Evolutionary conservation across 2,329 filamentous ascomycete genomes (phyloP), one percentile per base, ranked within the genome.

Genomic region (Phoma sp.): DNA sequence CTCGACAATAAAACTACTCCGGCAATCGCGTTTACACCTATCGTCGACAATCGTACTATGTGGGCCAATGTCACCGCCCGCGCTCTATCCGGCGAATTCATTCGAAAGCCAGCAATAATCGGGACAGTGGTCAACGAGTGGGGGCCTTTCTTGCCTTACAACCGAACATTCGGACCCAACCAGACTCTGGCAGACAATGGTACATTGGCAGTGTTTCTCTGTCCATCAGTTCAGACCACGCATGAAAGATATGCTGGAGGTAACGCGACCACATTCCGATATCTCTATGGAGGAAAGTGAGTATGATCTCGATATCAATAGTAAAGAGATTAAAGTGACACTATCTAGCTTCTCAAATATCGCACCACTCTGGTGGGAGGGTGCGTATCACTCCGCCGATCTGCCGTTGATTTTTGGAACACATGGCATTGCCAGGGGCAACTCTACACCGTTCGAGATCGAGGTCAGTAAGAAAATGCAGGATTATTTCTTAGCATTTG

Each of bases 351-450:
- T 65, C 32, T 33, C 32, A 8, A 33, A 33, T 4, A 33, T 73
- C 22, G 45, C 67, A 3, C 71, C 69, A 1, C 58, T 51, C 7
- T 62, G 58, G 25, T 75, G 72, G 73, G 37, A 70, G 42, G 73
- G 69, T 2, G 69, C 73, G 6, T 75, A 71, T 40, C 73, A 76
- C 44, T 65, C 57, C 9, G 60, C 66, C 7, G 73, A 75, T 22
- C 62, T 75, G 2, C 65, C 66, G 4, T 51, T 75, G 30, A 55
- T 75, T 9, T 73, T 75, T 44, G 73, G 73, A 3, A 70, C 74
- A 2, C 65, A 69, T 45, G 59, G 55, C 2, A 67, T 65, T 44
- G 61, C 52, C 0, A 55, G 65, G 9, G 62, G 67, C 2, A 53
- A 58, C 13, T 64, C 61, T 1, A 67, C 68, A 0, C 14, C 58